Percentiles rank a stretch among this genome's conserved stretches.
phyloP scores from a whole-genome alignment of 2,329 filamentous ascomycete genomes.

The Zymoseptoria crescenta region DNA sequence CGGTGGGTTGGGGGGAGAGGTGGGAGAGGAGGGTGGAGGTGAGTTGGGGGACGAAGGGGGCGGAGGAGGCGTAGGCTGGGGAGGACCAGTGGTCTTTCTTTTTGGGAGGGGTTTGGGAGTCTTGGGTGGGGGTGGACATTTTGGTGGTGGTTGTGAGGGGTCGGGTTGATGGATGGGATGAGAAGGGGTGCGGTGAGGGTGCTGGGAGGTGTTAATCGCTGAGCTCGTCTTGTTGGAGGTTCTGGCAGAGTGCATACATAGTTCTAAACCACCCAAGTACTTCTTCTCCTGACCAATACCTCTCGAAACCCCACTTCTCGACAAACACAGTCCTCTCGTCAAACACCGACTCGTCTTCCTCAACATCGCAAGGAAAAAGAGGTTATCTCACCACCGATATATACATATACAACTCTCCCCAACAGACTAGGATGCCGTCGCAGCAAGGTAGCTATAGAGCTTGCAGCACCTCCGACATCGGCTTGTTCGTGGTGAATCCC shows the following conservation, averaged over 20 bases:
- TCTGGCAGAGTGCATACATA: neutral
- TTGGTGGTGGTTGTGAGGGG: neutral
- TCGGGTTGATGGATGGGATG: neutral
- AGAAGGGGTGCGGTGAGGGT: neutral
- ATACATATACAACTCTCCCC: too few relatives aligned
- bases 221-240: neutral
- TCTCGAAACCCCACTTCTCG: neutral
- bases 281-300: too few relatives aligned
- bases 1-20: slow-evolving; percentile 28
- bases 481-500: too few relatives aligned
- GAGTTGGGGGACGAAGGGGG: slow-evolving; percentile 36
- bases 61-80: slow-evolving; percentile 29
- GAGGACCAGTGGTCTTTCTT: slow-evolving; percentile 28
- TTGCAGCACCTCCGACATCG: too few relatives aligned
- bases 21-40: slow-evolving; percentile 32
- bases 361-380: neutral
- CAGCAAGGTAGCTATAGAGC: too few relatives aligned
- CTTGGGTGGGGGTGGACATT: neutral
- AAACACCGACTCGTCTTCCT: neutral
- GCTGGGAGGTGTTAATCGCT: neutral
- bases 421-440: too few relatives aligned
- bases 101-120: neutral
- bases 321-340: neutral
- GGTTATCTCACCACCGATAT: neutral
- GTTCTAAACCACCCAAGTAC: too few relatives aligned